These are phyloP conservation scores for Artomyces pyxidatus DNA, from an alignment of 768 basidiomycete genomes.

Conservation along the genomic window DNA sequence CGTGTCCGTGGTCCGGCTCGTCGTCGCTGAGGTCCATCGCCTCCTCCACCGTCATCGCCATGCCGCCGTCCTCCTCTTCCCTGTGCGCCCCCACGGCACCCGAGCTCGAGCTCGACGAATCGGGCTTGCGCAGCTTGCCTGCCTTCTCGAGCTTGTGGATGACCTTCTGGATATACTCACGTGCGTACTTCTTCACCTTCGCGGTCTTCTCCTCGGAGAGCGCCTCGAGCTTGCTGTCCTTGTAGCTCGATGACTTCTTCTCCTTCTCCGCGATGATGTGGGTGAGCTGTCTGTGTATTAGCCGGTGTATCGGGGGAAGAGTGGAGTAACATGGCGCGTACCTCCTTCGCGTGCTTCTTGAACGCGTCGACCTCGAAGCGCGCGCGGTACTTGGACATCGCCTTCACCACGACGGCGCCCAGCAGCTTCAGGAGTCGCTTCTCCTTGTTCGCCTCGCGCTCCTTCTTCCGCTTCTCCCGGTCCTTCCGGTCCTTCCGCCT, in stretches of 20 bases:
- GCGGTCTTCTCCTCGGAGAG: slow-evolving; percentile 79
- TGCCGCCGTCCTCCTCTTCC: slow-evolving; percentile 16
- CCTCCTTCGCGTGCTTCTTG: slow-evolving; percentile 96
- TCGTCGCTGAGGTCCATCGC: slow-evolving; percentile 21
- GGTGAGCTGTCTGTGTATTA: slow-evolving; percentile 52
- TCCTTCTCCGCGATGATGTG: slow-evolving; percentile 88
- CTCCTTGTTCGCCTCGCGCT: slow-evolving; percentile 67
- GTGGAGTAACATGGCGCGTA: slow-evolving; percentile 26
- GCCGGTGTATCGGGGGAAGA: background rate
- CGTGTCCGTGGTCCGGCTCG: slow-evolving; percentile 8
- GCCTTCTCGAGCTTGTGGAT: slow-evolving; percentile 56
- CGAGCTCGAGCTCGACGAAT: slow-evolving; percentile 3
- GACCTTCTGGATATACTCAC: slow-evolving; percentile 84
- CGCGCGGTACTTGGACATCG: slow-evolving; percentile 83
- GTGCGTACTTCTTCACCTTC: slow-evolving; percentile 91
- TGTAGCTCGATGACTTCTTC: slow-evolving; percentile 76
- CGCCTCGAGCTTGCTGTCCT: slow-evolving; percentile 60
- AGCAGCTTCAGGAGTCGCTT: slow-evolving; percentile 78
- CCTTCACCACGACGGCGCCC: slow-evolving; percentile 84
- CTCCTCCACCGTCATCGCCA: slow-evolving; percentile 21
- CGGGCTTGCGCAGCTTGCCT: slow-evolving; percentile 18
- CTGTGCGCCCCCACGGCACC: background rate
- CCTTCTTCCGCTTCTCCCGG: slow-evolving; percentile 37
- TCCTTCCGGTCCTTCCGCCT: slow-evolving; percentile 15
- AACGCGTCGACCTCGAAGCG: slow-evolving; percentile 73